Conservation (phyloP, 495 filamentous ascomycete genomes). For the Filosporella fistucella region DNA sequence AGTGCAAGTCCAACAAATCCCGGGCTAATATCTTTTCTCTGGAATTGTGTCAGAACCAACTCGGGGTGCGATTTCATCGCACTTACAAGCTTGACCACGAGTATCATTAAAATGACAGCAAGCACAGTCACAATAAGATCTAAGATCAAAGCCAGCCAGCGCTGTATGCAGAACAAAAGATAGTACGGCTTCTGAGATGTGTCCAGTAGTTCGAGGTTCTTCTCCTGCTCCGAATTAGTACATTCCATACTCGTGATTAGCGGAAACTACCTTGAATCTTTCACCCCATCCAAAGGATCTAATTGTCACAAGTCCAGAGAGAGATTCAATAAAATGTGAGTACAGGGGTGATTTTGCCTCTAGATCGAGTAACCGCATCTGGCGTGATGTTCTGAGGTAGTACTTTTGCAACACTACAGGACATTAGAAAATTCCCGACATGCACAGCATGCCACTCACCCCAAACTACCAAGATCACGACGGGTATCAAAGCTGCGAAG, state of each 20-base stretch:
- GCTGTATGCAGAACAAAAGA: slow-evolving; percentile 40
- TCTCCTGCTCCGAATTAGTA: slow-evolving; percentile 11
- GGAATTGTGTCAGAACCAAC: neutral
- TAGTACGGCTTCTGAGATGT: slow-evolving; percentile 54
- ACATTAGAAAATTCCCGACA: neutral
- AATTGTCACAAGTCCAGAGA: slow-evolving; percentile 37
- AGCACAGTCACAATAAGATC: slow-evolving; percentile 45
- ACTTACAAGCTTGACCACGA: slow-evolving; percentile 17
- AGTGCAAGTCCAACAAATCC: slow-evolving; percentile 52
- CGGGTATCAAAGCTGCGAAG: slow-evolving; percentile 32
- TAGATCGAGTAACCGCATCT: slow-evolving; percentile 58
- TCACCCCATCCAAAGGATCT: slow-evolving; percentile 40
- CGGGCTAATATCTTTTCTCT: slow-evolving; percentile 24
- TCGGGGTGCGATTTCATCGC: neutral
- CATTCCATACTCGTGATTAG: too few relatives aligned
- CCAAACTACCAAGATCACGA: slow-evolving; percentile 7
- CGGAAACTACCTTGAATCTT: slow-evolving; percentile 8
- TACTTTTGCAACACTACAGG: slow-evolving; percentile 18
- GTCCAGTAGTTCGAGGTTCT: slow-evolving; percentile 42
- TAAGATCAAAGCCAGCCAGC: slow-evolving; percentile 34
- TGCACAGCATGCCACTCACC: neutral
- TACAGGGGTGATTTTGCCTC: slow-evolving; percentile 55
- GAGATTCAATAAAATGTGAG: slow-evolving; percentile 52
- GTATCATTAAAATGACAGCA: slow-evolving; percentile 17
- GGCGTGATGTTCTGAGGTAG: slow-evolving; percentile 61